Percentiles rank a stretch among this genome's conserved stretches.
Conservation (phyloP, 257 asterid species). For the Sherardia arvensis region DNA sequence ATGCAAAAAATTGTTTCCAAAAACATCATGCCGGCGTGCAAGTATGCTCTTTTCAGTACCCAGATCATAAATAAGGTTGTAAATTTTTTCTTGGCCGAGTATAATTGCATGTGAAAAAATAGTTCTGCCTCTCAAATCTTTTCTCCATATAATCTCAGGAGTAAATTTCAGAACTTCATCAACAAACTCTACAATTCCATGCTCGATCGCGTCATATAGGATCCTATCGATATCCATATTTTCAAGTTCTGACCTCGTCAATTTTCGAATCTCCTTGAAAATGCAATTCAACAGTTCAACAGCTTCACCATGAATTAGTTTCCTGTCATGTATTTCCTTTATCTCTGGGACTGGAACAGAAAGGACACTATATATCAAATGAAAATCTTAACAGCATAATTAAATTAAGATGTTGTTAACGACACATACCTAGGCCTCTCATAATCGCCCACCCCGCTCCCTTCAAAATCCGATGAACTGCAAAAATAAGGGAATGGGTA, state of each 20-base stretch:
- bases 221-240: slow-evolving; percentile 29
- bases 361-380: background rate
- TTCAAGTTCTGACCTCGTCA: slow-evolving; percentile 17
- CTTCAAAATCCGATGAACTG: slow-evolving; percentile 15
- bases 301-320: slow-evolving; percentile 24
- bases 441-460: slow-evolving; percentile 24
- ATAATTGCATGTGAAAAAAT: slow-evolving; percentile 23
- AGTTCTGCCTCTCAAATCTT: background rate
- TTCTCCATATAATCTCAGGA: slow-evolving; percentile 18
- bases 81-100: slow-evolving; percentile 22
- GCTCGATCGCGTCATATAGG: slow-evolving; percentile 26
- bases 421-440: slow-evolving; percentile 23
- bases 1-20: slow-evolving; percentile 24
- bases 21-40: slow-evolving; percentile 1
- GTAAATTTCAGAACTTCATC: slow-evolving; percentile 1
- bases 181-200: slow-evolving; percentile 23
- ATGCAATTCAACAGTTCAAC: slow-evolving; percentile 18
- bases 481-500: background rate
- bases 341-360: slow-evolving; percentile 28
- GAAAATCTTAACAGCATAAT: background rate
- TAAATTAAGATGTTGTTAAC: background rate
- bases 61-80: slow-evolving; percentile 11
- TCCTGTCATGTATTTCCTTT: slow-evolving; percentile 22
- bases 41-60: slow-evolving; percentile 15
- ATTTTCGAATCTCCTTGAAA: slow-evolving; percentile 16